phyloP scores from a whole-genome alignment of 768 basidiomycete genomes.

The Lactarius vividus region DNA sequence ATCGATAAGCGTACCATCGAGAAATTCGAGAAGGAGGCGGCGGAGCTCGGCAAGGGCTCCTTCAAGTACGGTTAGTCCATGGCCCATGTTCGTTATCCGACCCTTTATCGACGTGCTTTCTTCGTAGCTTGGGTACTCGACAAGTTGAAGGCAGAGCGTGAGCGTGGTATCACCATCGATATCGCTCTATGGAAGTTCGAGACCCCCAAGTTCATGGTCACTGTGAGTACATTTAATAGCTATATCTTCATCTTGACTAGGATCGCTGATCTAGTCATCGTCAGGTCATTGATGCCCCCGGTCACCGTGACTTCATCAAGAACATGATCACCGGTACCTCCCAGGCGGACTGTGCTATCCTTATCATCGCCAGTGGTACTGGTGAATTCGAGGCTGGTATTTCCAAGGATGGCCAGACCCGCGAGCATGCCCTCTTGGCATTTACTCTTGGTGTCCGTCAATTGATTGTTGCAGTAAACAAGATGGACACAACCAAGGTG shows the following conservation, averaged over 20 bases:
- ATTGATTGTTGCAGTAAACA: constrained; percentile 99
- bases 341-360: constrained; percentile 99
- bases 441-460: constrained; percentile 99
- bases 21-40: constrained; percentile 99
- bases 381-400: constrained; percentile 99
- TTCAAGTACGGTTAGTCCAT: constrained; percentile 85
- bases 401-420: constrained; percentile 99
- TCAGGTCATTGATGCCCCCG: constrained; percentile 98
- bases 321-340: constrained; percentile 99
- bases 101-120: constrained; percentile 31
- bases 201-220: constrained; percentile 94
- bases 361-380: constrained; percentile 98
- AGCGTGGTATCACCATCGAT: constrained; percentile 99
- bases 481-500: constrained; percentile 99
- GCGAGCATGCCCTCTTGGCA: constrained; percentile 99
- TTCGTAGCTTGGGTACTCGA: constrained; percentile 95
- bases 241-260: constrained; percentile 12
- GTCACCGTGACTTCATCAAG: constrained; percentile 99
- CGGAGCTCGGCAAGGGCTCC: constrained; percentile 99
- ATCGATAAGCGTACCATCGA: constrained; percentile 99
- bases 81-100: constrained; percentile 12
- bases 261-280: constrained; percentile 18
- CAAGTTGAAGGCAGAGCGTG: constrained; percentile 99
- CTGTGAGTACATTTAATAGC: constrained; percentile 49
- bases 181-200: constrained; percentile 99